Conservation (phyloP, 225 moss, liverwort and hornwort species). For the Asterella californica region DNA sequence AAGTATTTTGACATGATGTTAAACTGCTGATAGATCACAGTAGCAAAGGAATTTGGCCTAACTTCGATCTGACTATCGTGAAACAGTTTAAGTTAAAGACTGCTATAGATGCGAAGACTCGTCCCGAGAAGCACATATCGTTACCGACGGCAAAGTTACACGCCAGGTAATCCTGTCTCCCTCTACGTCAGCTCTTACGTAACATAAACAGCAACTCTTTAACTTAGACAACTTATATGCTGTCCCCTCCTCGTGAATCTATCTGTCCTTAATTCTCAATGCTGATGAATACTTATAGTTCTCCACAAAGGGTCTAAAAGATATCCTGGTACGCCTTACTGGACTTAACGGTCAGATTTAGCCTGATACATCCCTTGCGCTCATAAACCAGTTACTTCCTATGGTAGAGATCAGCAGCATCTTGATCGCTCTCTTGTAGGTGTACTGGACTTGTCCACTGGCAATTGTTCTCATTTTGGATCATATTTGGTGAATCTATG, state of each 20-base stretch:
- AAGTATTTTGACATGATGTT: too few relatives aligned
- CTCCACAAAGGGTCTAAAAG: background rate
- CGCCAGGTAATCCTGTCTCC: slow-evolving; percentile 24
- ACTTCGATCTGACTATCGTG: background rate
- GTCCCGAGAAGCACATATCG: slow-evolving; percentile 16
- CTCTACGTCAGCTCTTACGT: background rate
- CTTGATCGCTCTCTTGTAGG: background rate
- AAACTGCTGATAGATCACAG: too few relatives aligned
- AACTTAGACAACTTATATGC: background rate
- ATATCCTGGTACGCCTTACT: background rate
- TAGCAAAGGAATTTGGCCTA: too few relatives aligned
- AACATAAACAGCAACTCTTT: background rate
- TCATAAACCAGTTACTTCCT: background rate
- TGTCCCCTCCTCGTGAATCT: background rate
- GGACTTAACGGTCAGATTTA: background rate
- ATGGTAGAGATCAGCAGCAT: background rate
- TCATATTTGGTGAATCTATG: background rate
- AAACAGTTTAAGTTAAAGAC: slow-evolving; percentile 38
- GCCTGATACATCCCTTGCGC: background rate
- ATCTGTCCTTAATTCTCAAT: background rate
- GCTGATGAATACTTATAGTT: background rate
- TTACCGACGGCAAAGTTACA: slow-evolving; percentile 34
- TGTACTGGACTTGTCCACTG: background rate
- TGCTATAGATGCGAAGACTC: slow-evolving; percentile 25
- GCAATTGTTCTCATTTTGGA: background rate